These are phyloP conservation scores for Tolypocladium ovalisporum DNA, from an alignment of 2,329 filamentous ascomycete species.

Conservation along the genomic window DNA sequence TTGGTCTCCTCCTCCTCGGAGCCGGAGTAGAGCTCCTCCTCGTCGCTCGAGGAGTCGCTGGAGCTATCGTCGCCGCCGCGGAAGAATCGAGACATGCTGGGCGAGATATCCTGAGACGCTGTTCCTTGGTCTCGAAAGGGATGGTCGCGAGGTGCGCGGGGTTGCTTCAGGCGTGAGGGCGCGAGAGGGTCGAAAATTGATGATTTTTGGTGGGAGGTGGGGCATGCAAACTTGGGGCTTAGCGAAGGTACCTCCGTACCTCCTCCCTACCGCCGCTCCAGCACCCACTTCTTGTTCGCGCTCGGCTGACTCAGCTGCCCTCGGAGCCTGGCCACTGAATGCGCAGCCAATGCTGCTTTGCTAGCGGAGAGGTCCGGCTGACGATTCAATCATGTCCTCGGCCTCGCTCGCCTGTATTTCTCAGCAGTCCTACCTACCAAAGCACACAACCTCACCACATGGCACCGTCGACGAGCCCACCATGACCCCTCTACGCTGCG, in stretches of 20 bases:
- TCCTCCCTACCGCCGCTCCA: not conserved
- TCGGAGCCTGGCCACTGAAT: not conserved
- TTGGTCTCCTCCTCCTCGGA: conserved; percentile 34
- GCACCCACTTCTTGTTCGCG: not conserved
- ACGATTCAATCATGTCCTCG: not conserved
- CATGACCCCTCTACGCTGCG: conserved; percentile 27
- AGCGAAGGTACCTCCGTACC: conserved; percentile 13
- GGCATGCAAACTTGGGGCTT: conserved; percentile 25
- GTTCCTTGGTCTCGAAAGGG: conserved; percentile 4
- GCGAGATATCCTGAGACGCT: conserved; percentile 11
- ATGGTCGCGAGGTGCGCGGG: conserved; percentile 23
- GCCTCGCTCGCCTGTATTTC: conserved; percentile 3
- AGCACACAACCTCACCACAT: conserved; percentile 2
- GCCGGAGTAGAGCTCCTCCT: conserved; percentile 80
- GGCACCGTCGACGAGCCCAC: not conserved
- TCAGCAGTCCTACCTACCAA: conserved; percentile 2
- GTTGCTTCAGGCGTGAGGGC: conserved; percentile 17
- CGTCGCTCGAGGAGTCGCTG: conserved; percentile 88
- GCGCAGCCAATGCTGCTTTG: not conserved
- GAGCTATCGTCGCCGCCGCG: conserved; percentile 86
- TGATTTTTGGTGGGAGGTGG: conserved; percentile 32
- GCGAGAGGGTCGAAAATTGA: conserved; percentile 24
- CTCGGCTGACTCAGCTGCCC: conserved; percentile 1
- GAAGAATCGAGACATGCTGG: conserved; percentile 93
- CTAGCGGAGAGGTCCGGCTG: not conserved